Conservation (phyloP, 2,329 filamentous ascomycete species). For the Gaeumannomyces tritici region DNA sequence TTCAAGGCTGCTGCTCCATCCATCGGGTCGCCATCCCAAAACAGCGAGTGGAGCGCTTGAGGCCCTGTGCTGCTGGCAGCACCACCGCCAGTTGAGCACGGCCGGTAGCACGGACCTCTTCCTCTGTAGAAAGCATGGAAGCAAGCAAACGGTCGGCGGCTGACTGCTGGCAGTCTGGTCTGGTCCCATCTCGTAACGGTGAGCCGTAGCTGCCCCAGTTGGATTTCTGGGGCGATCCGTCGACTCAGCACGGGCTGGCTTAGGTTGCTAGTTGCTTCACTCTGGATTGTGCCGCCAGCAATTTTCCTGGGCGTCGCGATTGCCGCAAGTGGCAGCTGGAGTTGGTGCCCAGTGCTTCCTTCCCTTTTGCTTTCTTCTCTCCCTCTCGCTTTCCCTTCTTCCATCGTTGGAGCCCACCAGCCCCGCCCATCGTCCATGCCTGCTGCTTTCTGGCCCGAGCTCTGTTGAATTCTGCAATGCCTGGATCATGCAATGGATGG, state of each 20-base stretch:
- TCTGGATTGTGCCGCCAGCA: not conserved
- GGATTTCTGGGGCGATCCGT: not conserved
- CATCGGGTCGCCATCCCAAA: not conserved
- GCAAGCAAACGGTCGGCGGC: not conserved
- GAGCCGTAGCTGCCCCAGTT: not conserved
- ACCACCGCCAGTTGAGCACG: not conserved
- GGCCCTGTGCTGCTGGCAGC: too few relatives aligned
- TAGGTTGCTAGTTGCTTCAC: too few relatives aligned
- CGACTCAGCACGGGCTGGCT: too few relatives aligned
- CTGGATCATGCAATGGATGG: slow-evolving; percentile 9
- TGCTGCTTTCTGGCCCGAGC: not conserved
- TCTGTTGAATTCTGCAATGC: slow-evolving; percentile 1
- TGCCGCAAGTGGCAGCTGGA: not conserved
- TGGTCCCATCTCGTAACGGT: not conserved
- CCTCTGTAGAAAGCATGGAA: not conserved
- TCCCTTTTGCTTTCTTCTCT: not conserved
- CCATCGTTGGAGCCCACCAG: not conserved
- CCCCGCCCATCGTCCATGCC: too few relatives aligned
- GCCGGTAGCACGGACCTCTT: not conserved
- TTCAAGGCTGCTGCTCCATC: not conserved
- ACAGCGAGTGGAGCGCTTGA: too few relatives aligned
- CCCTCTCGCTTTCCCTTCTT: not conserved
- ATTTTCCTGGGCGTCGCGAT: not conserved
- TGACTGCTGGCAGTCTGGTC: not conserved
- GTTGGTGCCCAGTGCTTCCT: not conserved